Conservation (phyloP, 257 asterid genomes). For the Ilex asprella region DNA sequence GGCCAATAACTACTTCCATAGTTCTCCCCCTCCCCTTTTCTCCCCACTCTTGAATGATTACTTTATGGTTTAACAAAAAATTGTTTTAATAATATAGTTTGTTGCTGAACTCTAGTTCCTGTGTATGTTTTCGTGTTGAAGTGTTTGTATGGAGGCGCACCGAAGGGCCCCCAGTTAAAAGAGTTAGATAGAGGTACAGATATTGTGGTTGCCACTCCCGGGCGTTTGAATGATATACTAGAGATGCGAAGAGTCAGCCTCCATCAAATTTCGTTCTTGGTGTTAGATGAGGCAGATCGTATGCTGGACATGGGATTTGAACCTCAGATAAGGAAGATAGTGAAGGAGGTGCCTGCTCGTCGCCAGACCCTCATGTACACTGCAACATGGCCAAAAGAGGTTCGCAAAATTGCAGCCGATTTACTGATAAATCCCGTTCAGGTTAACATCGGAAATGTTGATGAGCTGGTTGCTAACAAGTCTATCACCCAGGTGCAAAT, state of each 20-base stretch:
- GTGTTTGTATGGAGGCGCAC: constrained; percentile 92
- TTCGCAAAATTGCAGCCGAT: constrained; percentile 90
- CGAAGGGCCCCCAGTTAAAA: constrained; percentile 82
- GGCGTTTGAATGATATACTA: constrained; percentile 90
- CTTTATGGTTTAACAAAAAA: not conserved
- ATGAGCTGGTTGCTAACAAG: constrained; percentile 95
- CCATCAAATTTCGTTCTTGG: constrained; percentile 87
- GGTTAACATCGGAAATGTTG: constrained; percentile 88
- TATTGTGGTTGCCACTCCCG: constrained; percentile 97
- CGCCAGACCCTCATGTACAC: constrained; percentile 97
- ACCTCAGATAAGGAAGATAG: constrained; percentile 98
- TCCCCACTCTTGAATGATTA: too few species aligned
- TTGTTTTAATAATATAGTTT: not conserved
- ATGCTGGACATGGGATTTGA: constrained; percentile 99
- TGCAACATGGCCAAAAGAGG: constrained; percentile 99
- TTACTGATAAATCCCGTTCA: constrained; percentile 80
- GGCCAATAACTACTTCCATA: too few species aligned
- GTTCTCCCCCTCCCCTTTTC: too few species aligned
- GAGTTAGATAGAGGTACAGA: constrained; percentile 88
- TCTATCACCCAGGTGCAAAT: constrained; percentile 81
- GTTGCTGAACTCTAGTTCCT: constrained; percentile 18
- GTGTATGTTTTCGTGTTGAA: constrained; percentile 20
- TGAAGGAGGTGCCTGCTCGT: constrained; percentile 78
- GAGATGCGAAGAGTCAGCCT: constrained; percentile 90
- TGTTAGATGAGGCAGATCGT: constrained; percentile 95